These are phyloP conservation scores for Aeschynomene evenia DNA, from an alignment of 306 rosid genomes.

Conservation along the genomic window DNA sequence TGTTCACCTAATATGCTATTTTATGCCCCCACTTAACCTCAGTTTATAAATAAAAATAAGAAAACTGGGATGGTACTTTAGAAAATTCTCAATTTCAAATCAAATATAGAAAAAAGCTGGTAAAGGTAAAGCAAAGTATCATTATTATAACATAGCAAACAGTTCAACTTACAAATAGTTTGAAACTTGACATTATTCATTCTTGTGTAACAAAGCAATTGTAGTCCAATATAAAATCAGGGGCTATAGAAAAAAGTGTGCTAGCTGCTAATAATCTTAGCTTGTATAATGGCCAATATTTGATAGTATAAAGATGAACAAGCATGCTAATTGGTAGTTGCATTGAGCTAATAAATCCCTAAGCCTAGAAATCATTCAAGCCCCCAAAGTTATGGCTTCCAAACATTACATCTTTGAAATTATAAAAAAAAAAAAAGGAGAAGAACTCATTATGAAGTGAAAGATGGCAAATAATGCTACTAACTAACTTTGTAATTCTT, in stretches of 20 bases:
- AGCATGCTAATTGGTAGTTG: slow-evolving; percentile 23
- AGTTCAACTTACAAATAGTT: not conserved
- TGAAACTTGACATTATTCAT: not conserved
- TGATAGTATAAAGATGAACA: slow-evolving; percentile 24
- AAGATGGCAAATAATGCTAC: slow-evolving; percentile 23
- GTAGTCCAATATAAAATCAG: slow-evolving; percentile 17
- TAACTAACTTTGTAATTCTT: slow-evolving; percentile 18
- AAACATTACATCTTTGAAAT: not conserved
- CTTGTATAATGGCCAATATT: slow-evolving; percentile 9
- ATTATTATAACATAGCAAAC: slow-evolving; percentile 3
- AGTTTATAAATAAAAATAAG: slow-evolving; percentile 15
- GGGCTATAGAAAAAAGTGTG: slow-evolving; percentile 25
- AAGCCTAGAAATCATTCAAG: not conserved
- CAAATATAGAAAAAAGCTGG: not conserved
- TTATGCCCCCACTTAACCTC: slow-evolving; percentile 22
- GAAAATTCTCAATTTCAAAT: not conserved
- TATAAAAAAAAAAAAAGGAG: not conserved
- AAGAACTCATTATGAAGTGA: not conserved
- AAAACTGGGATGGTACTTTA: not conserved
- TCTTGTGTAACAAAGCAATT: not conserved
- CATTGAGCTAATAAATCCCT: slow-evolving; percentile 28
- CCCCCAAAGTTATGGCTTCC: not conserved
- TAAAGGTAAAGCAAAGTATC: not conserved
- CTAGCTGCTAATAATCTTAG: not conserved
- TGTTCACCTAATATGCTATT: slow-evolving; percentile 38